Conservation (phyloP, 495 filamentous ascomycete genomes). For the Xylaria palmicola region DNA sequence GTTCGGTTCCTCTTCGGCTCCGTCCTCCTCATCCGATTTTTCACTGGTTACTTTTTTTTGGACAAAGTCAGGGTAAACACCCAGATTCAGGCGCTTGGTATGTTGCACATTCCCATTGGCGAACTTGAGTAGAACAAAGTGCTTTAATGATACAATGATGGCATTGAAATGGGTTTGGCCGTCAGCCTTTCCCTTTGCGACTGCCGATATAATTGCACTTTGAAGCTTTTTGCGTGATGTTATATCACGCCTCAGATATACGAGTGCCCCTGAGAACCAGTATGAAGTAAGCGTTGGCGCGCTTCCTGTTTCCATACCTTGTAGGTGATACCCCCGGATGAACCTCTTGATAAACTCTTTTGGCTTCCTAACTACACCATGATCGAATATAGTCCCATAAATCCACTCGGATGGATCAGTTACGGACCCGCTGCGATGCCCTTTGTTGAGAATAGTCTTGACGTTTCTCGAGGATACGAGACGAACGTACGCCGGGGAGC, state of each 20-base stretch:
- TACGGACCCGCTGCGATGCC: too few relatives aligned
- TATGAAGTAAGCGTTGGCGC: not conserved
- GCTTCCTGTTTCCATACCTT: conserved; percentile 1
- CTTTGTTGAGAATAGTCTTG: too few relatives aligned
- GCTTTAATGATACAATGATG: not conserved
- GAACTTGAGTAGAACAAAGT: conserved; percentile 8
- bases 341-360: not conserved
- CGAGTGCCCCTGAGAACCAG: not conserved
- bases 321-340: not conserved
- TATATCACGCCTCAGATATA: conserved; percentile 3
- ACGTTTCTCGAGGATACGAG: not conserved
- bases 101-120: not conserved
- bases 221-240: not conserved
- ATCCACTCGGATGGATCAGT: too few relatives aligned
- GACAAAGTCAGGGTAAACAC: not conserved
- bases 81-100: not conserved
- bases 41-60: not conserved
- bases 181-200: not conserved
- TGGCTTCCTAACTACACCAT: not conserved
- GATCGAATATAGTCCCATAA: not conserved
- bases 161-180: not conserved
- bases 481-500: not conserved
- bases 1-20: not conserved
- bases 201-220: not conserved
- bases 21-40: too few relatives aligned